phyloP scores from a whole-genome alignment of 345 rosid genomes.

The Alliaria petiolata region DNA sequence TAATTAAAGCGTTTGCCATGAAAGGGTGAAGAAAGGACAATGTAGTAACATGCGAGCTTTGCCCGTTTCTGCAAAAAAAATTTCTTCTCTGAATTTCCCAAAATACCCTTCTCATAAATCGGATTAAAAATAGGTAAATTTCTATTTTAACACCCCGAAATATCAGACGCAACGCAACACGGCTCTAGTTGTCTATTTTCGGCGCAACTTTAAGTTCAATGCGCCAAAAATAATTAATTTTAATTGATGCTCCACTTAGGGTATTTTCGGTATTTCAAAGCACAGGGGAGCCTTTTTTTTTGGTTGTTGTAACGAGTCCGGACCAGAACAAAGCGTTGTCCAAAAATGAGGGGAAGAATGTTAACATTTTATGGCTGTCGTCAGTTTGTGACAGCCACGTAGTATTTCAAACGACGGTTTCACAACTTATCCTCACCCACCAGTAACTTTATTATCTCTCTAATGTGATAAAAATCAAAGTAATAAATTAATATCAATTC shows the following conservation, averaged over 20 bases:
- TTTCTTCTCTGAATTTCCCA: constrained; percentile 3
- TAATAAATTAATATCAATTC: background rate
- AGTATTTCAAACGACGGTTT: constrained; percentile 12
- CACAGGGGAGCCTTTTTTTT: background rate
- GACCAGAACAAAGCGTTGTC: constrained; percentile 33
- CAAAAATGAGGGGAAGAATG: constrained; percentile 15
- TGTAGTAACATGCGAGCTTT: constrained; percentile 77
- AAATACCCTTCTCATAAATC: constrained; percentile 32
- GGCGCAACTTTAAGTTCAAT: background rate
- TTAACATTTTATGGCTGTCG: constrained; percentile 21
- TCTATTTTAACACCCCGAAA: constrained; percentile 21
- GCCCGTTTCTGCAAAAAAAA: constrained; percentile 48
- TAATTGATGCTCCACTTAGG: background rate
- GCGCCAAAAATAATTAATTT: background rate
- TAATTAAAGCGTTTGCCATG: constrained; percentile 54
- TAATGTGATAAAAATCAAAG: background rate
- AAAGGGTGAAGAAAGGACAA: constrained; percentile 41
- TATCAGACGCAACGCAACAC: constrained; percentile 20
- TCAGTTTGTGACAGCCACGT: constrained; percentile 34
- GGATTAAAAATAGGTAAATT: constrained; percentile 15
- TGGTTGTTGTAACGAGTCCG: constrained; percentile 19
- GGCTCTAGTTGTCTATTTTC: constrained; percentile 20
- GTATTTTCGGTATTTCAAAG: background rate
- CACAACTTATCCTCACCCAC: constrained; percentile 12
- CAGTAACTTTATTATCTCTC: constrained; percentile 22